Evolutionary conservation across 768 basidiomycete species (phyloP).

Genomic region (Lactarius sp.): DNA sequence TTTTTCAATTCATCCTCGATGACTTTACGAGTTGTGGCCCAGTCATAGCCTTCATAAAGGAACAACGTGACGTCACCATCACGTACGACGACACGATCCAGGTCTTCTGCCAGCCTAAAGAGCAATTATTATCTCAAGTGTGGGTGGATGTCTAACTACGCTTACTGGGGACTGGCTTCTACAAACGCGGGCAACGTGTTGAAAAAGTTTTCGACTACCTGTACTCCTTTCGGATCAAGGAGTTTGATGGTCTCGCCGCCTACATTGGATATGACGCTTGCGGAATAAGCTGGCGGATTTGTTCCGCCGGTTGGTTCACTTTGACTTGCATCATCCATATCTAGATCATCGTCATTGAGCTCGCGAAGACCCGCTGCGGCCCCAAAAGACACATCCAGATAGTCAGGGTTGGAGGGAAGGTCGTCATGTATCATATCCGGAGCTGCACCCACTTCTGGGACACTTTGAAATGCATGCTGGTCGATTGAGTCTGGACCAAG

Average conservation of each 20-base stretch:
- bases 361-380: constrained; percentile 71
- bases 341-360: constrained; percentile 65
- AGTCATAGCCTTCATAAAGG: constrained; percentile 94
- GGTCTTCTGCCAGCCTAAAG: constrained; percentile 19
- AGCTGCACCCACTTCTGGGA: constrained; percentile 71
- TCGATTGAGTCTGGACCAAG: constrained; percentile 61
- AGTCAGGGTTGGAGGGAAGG: constrained; percentile 83
- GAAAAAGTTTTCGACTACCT: constrained; percentile 69
- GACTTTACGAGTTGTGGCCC: constrained; percentile 75
- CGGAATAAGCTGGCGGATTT: background rate
- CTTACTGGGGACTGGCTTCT: constrained; percentile 47
- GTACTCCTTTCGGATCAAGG: constrained; percentile 57
- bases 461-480: constrained; percentile 68
- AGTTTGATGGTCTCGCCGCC: constrained; percentile 87
- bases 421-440: constrained; percentile 92
- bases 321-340: constrained; percentile 49
- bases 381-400: constrained; percentile 79
- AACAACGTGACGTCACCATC: constrained; percentile 62
- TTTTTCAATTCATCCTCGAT: constrained; percentile 87
- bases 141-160: constrained; percentile 2
- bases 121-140: background rate
- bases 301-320: background rate
- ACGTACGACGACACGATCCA: constrained; percentile 49
- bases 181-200: constrained; percentile 53
- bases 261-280: constrained; percentile 49